phyloP scores from a whole-genome alignment of 108 stramenopile species.

The Aureococcus anophagefferens region DNA sequence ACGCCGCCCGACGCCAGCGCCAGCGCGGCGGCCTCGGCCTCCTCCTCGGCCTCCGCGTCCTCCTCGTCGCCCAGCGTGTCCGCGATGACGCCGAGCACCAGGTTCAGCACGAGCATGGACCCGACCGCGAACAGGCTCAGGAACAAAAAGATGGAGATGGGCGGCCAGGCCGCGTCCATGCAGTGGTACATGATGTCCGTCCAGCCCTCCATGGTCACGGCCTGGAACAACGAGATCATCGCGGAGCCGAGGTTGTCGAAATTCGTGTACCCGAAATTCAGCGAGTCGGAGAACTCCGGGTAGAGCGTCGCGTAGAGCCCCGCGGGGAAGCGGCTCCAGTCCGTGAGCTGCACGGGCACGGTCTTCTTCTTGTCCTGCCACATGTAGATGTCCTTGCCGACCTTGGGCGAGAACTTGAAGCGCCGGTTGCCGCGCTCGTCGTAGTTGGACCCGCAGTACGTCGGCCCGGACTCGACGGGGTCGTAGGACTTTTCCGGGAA shows the following conservation, averaged over 20 bases:
- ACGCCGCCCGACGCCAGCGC: too few relatives aligned
- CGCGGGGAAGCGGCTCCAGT: constrained; percentile 22
- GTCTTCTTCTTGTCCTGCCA: constrained; percentile 14
- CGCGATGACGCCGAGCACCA: constrained; percentile 57
- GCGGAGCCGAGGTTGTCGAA: constrained; percentile 50
- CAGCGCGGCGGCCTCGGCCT: constrained; percentile 11
- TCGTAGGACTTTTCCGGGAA: neutral
- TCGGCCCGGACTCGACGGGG: neutral
- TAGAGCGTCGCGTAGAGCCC: neutral
- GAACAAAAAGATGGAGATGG: constrained; percentile 35
- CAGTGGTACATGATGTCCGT: constrained; percentile 45
- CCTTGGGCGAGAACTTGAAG: constrained; percentile 24
- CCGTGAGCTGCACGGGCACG: constrained; percentile 3
- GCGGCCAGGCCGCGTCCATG: constrained; percentile 25
- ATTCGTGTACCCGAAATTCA: constrained; percentile 51
- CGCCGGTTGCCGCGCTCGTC: constrained; percentile 31
- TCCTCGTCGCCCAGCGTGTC: constrained; percentile 34
- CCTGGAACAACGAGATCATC: constrained; percentile 53
- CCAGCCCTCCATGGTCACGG: constrained; percentile 66
- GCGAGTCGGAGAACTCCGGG: constrained; percentile 17
- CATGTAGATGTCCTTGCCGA: too few relatives aligned
- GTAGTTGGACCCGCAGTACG: constrained; percentile 38
- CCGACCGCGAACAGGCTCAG: constrained; percentile 47
- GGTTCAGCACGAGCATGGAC: constrained; percentile 53
- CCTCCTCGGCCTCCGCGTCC: constrained; percentile 24